A percentile compares a stretch with the other conserved stretches of the same genome.
Evolutionary conservation across 441 rosid species (phyloP).

Genomic region (Breynia disticha): DNA sequence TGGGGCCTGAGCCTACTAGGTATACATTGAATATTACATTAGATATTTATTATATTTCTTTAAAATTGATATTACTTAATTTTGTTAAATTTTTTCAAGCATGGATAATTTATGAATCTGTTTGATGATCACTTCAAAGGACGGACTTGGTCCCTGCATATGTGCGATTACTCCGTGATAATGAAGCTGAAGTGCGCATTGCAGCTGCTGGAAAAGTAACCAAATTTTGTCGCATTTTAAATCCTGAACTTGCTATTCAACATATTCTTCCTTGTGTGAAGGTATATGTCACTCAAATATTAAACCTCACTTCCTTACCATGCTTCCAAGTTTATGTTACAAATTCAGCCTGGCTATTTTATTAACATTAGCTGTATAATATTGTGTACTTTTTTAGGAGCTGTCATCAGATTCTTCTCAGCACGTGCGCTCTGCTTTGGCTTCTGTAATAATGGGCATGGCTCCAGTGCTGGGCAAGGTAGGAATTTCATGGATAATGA

Average conservation of each 20-base stretch:
- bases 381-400: conserved; percentile 40
- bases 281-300: neutral
- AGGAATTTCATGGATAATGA: conserved; percentile 3
- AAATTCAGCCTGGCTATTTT: neutral
- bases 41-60: neutral
- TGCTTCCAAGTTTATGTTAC: too few relatives aligned
- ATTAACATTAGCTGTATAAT: neutral
- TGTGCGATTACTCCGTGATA: conserved; percentile 14
- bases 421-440: conserved; percentile 97
- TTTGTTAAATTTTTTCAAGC: too few relatives aligned
- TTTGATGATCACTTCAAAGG: too few relatives aligned
- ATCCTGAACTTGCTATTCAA: too few relatives aligned
- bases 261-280: too few relatives aligned
- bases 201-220: too few relatives aligned
- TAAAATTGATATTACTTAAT: neutral
- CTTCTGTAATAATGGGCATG: conserved; percentile 99
- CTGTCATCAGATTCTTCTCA: conserved; percentile 93
- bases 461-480: conserved; percentile 97
- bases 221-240: too few relatives aligned
- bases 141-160: too few relatives aligned
- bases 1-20: conserved; percentile 91
- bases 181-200: too few relatives aligned
- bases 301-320: too few relatives aligned
- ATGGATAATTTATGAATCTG: too few relatives aligned
- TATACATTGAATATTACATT: conserved; percentile 15